phyloP scores from a whole-genome alignment of 257 asterid species.

The Nicotiana tabacum region DNA sequence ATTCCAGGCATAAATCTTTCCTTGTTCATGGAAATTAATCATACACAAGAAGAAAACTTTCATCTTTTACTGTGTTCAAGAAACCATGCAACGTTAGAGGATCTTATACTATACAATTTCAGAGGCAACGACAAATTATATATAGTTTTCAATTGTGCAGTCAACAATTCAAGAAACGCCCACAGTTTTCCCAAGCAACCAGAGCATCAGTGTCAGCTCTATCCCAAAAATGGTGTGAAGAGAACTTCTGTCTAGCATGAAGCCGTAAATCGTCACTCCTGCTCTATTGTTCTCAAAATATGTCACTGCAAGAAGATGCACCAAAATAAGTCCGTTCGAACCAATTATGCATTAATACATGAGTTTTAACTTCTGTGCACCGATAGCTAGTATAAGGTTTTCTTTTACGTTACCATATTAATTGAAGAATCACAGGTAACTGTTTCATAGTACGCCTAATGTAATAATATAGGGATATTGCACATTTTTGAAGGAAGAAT shows the following conservation, averaged over 20 bases:
- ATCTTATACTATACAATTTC: neutral
- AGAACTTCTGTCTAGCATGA: slow-evolving; percentile 78
- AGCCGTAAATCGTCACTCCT: slow-evolving; percentile 81
- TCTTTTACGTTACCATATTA: neutral
- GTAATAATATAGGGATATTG: neutral
- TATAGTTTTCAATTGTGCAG: neutral
- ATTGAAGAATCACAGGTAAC: neutral
- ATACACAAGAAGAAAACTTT: neutral
- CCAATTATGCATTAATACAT: neutral
- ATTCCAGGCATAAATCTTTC: neutral
- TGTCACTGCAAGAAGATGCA: slow-evolving; percentile 42
- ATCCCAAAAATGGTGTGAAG: slow-evolving; percentile 78
- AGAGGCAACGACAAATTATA: neutral
- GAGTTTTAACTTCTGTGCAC: neutral
- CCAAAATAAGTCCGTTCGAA: neutral
- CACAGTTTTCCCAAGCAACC: slow-evolving; percentile 91
- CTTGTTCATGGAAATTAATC: neutral
- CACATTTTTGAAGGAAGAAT: neutral
- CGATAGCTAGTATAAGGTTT: too few species aligned
- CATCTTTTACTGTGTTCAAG: neutral
- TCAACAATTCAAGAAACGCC: slow-evolving; percentile 50
- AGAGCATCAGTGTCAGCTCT: slow-evolving; percentile 74
- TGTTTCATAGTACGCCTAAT: neutral
- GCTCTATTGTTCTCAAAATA: slow-evolving; percentile 90
- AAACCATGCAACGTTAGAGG: neutral